Evolutionary conservation across 352 stramenopile genomes (phyloP), one percentile per base, ranked within the genome.

Genomic region (Globisporangium irregulare): DNA sequence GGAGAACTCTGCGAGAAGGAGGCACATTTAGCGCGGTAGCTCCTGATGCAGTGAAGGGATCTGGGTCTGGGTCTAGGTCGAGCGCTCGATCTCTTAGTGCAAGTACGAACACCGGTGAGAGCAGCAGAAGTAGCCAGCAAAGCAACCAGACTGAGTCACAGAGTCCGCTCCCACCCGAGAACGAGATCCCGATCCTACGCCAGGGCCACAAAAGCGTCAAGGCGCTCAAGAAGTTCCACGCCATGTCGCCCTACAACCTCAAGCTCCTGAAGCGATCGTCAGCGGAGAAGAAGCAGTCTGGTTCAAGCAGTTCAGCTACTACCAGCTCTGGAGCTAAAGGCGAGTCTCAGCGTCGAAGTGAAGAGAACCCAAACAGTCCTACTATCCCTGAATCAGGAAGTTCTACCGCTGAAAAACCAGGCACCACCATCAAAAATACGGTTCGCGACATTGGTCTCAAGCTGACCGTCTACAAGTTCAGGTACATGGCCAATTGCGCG

Each of bases 1-100:
- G 25, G 4, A 50, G 64, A 24, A 64, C 46, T 41, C 25, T 98
- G 96, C 70, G 98, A 96, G 72, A 86, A 96, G 57, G 70, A 74
- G 48, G 87, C 72, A 2, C 73, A 4, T 27, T 4, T 8, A 55
- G 20, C 20, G 27, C 54, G 25, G 8, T 25, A 15, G 18, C 54
- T 60, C 8, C 27, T 48, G 38, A 14, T n/a, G 14, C 4, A 20
- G 12, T 15, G 38, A 48, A 48, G 38, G 4, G 14, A 14, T 20
- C 38, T 41, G 27, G 27, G 18, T 38, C 54, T 41, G 27, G 27
- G 27, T 38, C 54, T 41, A 18, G 27, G 27, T 38, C 54, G 12
- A 41, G 27, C 7, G 25, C 54, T 22, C 27, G 54, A 15, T 41
- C 27, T 36, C 12, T 24, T 15, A 53, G 48, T 14, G 22, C 24